Evolutionary conservation across 208 protist species (phyloP).

Genomic region (Leishmania tropica): DNA sequence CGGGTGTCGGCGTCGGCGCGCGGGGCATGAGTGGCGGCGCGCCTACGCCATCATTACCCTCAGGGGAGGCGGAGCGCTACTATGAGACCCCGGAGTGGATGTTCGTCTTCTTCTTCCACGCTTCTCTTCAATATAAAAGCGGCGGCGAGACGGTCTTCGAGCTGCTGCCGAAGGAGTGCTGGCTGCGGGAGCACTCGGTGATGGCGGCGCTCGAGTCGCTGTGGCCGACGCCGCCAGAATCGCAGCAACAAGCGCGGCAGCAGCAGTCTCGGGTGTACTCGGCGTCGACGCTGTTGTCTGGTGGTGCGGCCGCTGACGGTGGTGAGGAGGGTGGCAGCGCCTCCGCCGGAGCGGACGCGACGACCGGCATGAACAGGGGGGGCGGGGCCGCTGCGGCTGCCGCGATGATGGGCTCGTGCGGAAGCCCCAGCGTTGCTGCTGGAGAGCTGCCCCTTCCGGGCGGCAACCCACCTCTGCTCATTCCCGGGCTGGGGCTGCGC

Average conservation of each 20-base stretch:
- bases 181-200: slow-evolving; percentile 37
- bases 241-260: not conserved
- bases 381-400: not conserved
- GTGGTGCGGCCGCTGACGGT: not conserved
- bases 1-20: not conserved
- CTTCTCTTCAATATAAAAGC: slow-evolving; percentile 34
- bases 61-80: slow-evolving; percentile 30
- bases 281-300: not conserved
- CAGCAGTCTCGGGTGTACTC: not conserved
- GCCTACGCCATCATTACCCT: not conserved
- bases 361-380: not conserved
- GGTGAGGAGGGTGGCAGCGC: slow-evolving; percentile 15
- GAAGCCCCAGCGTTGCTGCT: no score
- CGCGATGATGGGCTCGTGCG: not conserved
- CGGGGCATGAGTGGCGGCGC: not conserved
- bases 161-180: slow-evolving; percentile 73
- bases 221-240: not conserved
- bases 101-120: slow-evolving; percentile 71
- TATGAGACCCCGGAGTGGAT: slow-evolving; percentile 82
- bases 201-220: slow-evolving; percentile 7
- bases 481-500: slow-evolving; percentile 52
- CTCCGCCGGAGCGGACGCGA: slow-evolving; percentile 1
- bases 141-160: slow-evolving; percentile 53
- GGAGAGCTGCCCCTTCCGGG: not conserved
- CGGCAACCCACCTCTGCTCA: slow-evolving; percentile 21